phyloP scores from a whole-genome alignment of 2,329 filamentous ascomycete species.

The Colletotrichum lindemuthianum region DNA sequence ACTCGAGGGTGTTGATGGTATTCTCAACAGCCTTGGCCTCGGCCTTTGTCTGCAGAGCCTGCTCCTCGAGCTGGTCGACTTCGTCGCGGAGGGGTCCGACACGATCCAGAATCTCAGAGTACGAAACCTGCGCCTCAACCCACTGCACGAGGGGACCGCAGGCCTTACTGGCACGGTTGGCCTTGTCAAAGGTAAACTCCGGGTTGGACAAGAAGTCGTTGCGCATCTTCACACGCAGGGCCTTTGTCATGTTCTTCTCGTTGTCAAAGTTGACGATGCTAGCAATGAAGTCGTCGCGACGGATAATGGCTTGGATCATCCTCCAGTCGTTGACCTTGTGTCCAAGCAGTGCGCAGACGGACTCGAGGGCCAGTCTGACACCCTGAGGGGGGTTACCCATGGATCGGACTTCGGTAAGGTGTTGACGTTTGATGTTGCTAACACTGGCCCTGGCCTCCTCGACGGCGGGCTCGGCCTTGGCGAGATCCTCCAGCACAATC shows the following conservation, averaged over 20 bases:
- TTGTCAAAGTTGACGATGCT: slow-evolving; percentile 99
- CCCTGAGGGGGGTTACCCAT: slow-evolving; percentile 93
- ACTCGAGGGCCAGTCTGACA: slow-evolving; percentile 91
- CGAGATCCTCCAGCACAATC: slow-evolving; percentile 87
- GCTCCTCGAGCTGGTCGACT: slow-evolving; percentile 85
- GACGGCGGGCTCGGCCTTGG: slow-evolving; percentile 91
- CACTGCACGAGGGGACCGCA: slow-evolving; percentile 97
- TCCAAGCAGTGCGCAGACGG: slow-evolving; percentile 94
- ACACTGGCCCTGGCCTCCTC: slow-evolving; percentile 94
- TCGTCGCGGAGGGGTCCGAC: slow-evolving; percentile 94
- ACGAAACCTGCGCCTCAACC: slow-evolving; percentile 96
- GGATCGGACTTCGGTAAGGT: slow-evolving; percentile 95
- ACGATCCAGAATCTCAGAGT: slow-evolving; percentile 95
- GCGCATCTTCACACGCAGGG: slow-evolving; percentile 86
- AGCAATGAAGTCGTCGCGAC: slow-evolving; percentile 95
- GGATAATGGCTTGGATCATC: slow-evolving; percentile 86
- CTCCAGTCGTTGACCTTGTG: slow-evolving; percentile 94
- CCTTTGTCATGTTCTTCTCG: slow-evolving; percentile 90
- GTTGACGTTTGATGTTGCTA: slow-evolving; percentile 97
- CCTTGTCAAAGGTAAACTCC: slow-evolving; percentile 95
- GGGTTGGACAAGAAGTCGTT: slow-evolving; percentile 91
- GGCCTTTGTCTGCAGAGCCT: slow-evolving; percentile 91
- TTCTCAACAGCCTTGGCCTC: slow-evolving; percentile 92
- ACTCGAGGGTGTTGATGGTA: slow-evolving; percentile 84
- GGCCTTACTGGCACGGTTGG: slow-evolving; percentile 95